These are phyloP conservation scores for Sutorius eximius DNA, from an alignment of 1,284 basidiomycete genomes.

Conservation along the genomic window DNA sequence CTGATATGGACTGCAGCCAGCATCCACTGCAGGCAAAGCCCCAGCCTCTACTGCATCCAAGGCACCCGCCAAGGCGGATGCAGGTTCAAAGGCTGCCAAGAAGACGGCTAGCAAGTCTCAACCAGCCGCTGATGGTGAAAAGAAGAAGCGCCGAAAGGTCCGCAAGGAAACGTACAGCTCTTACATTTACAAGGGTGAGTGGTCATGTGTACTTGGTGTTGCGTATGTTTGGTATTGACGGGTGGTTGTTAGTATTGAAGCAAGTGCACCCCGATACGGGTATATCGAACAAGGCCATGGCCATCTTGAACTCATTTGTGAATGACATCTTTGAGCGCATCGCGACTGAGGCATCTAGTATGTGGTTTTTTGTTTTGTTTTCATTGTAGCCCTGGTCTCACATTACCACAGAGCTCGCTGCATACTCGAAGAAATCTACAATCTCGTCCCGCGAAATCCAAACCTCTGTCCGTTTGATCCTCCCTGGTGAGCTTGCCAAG, in stretches of 20 bases:
- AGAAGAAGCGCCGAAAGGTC: slow-evolving; percentile 89
- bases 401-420: slow-evolving; percentile 57
- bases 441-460: slow-evolving; percentile 84
- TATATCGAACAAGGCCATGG: slow-evolving; percentile 84
- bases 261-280: slow-evolving; percentile 81
- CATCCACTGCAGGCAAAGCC: slow-evolving; percentile 77
- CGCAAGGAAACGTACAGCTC: slow-evolving; percentile 92
- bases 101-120: slow-evolving; percentile 73
- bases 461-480: slow-evolving; percentile 75
- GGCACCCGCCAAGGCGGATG: slow-evolving; percentile 74
- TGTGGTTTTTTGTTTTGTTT: neutral
- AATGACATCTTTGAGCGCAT: slow-evolving; percentile 79
- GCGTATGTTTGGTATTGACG: slow-evolving; percentile 8
- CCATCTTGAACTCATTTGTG: slow-evolving; percentile 76
- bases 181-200: slow-evolving; percentile 88
- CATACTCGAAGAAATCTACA: slow-evolving; percentile 80
- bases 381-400: neutral
- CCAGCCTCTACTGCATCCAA: slow-evolving; percentile 79
- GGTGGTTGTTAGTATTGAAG: slow-evolving; percentile 49
- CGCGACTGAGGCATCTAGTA: slow-evolving; percentile 72
- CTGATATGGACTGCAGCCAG: slow-evolving; percentile 49
- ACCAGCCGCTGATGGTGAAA: slow-evolving; percentile 63
- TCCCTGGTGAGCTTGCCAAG: slow-evolving; percentile 69
- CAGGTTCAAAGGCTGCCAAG: slow-evolving; percentile 79
- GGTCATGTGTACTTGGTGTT: slow-evolving; percentile 25